These are phyloP conservation scores for Prunus yedoensis DNA, from an alignment of 331 rosid genomes.

Conservation along the genomic window DNA sequence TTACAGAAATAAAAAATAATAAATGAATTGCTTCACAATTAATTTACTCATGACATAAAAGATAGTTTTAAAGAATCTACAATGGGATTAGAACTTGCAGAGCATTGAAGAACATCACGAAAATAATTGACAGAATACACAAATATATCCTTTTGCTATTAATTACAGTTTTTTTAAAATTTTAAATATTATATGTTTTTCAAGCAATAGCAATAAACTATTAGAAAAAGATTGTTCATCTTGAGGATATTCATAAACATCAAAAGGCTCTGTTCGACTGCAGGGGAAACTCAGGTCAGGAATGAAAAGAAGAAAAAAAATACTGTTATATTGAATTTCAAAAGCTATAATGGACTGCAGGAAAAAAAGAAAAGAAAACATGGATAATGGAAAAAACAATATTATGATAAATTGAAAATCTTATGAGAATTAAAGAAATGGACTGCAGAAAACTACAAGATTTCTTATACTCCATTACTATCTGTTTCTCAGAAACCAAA, in stretches of 20 bases:
- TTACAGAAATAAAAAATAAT: not conserved
- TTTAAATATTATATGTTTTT: not conserved
- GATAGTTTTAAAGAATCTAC: conserved; percentile 10
- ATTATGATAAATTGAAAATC: not conserved
- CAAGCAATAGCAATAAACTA: not conserved
- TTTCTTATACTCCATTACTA: not conserved
- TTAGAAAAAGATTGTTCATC: not conserved
- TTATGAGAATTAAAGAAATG: not conserved
- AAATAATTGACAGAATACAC: conserved; percentile 1
- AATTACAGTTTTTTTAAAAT: conserved; percentile 1
- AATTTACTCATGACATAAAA: conserved; percentile 2
- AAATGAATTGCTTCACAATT: not conserved
- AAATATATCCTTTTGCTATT: conserved; percentile 6
- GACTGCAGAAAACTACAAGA: not conserved
- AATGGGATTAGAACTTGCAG: conserved; percentile 22
- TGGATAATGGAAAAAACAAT: not conserved
- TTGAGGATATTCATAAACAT: conserved; percentile 15
- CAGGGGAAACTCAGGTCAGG: conserved; percentile 25
- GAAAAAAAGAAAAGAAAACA: not conserved
- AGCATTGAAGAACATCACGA: conserved; percentile 29
- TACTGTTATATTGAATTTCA: conserved; percentile 36
- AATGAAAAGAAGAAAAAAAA: conserved; percentile 2
- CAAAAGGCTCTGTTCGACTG: conserved; percentile 25
- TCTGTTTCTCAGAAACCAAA: conserved; percentile 19
- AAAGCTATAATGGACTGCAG: conserved; percentile 11